These are phyloP conservation scores for Clohesyomyces aquaticus DNA, from an alignment of 495 filamentous ascomycete genomes.

Conservation along the genomic window DNA sequence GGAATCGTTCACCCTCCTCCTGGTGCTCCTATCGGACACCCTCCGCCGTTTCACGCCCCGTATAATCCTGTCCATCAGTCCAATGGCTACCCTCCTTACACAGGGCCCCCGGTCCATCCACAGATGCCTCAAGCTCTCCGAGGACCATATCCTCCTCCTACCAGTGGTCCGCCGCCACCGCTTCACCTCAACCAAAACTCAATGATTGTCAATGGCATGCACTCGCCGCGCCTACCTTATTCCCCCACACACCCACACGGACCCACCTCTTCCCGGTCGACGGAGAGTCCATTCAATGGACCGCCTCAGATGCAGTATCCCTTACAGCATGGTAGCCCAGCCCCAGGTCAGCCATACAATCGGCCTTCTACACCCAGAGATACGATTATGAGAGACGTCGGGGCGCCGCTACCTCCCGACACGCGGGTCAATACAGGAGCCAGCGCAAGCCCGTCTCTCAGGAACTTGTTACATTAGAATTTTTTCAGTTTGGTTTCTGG, in stretches of 20 bases:
- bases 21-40: constrained; percentile 28
- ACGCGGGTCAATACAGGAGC: constrained; percentile 32
- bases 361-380: constrained; percentile 38
- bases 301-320: constrained; percentile 24
- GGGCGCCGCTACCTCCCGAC: constrained; percentile 12
- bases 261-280: constrained; percentile 24
- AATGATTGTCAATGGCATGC: constrained; percentile 39
- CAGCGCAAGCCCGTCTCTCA: constrained; percentile 39
- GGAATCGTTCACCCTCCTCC: constrained; percentile 32
- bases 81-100: constrained; percentile 40
- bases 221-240: constrained; percentile 40
- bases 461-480: constrained; percentile 40
- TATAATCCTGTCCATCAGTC: constrained; percentile 38
- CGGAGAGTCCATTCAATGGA: constrained; percentile 32
- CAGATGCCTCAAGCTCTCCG: constrained; percentile 28
- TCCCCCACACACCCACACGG: constrained; percentile 40
- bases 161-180: constrained; percentile 20
- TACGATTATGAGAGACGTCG: constrained; percentile 29
- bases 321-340: constrained; percentile 37
- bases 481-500: constrained; percentile 11
- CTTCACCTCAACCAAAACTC: constrained; percentile 33
- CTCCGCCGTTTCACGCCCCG: constrained; percentile 31
- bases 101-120: constrained; percentile 25
- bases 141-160: constrained; percentile 31
- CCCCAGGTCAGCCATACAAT: constrained; percentile 11